Evolutionary conservation across 441 rosid species (phyloP).

Genomic region (Gossypium schwendimanii): DNA sequence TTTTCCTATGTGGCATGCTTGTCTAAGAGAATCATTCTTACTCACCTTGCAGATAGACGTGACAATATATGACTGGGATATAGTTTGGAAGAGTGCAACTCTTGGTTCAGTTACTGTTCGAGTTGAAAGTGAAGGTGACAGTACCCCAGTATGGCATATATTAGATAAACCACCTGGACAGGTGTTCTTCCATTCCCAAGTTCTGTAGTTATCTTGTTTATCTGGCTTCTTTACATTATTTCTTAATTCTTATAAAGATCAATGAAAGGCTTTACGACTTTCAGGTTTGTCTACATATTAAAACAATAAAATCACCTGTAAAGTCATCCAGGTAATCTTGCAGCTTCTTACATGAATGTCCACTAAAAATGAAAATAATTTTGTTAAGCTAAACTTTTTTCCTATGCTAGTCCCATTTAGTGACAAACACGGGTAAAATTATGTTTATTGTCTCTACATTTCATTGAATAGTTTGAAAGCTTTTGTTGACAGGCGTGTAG

Average conservation of each 20-base stretch:
- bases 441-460: neutral
- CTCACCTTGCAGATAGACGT: constrained; percentile 60
- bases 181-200: constrained; percentile 34
- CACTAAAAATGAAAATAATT: neutral
- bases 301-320: constrained; percentile 54
- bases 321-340: constrained; percentile 60
- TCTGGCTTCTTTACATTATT: constrained; percentile 8
- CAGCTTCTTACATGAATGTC: neutral
- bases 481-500: constrained; percentile 36
- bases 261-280: constrained; percentile 14
- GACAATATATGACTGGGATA: constrained; percentile 98
- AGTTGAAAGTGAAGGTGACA: constrained; percentile 86
- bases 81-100: constrained; percentile 94
- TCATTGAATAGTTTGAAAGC: neutral
- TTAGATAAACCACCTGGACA: constrained; percentile 93
- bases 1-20: neutral
- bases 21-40: constrained; percentile 3
- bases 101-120: constrained; percentile 89
- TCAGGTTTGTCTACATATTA: constrained; percentile 92
- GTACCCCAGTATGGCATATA: constrained; percentile 79
- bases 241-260: constrained; percentile 11
- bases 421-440: neutral
- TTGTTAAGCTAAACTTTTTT: neutral
- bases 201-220: constrained; percentile 1
- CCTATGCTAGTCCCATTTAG: neutral